Evolutionary conservation across 2,329 filamentous ascomycete genomes (phyloP).

Genomic region (Hypoxylon sp.): DNA sequence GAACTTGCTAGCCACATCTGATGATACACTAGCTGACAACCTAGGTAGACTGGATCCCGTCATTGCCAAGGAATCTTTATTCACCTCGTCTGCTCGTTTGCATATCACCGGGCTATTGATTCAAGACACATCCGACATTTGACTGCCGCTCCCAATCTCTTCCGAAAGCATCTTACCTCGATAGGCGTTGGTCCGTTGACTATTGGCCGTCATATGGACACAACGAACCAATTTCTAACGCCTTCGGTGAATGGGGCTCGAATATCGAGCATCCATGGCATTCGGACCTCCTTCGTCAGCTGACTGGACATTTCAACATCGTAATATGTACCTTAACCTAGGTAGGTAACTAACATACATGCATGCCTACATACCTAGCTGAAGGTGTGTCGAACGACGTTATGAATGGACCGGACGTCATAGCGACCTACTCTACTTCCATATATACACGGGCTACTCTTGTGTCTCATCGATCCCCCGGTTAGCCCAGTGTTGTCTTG

Average conservation of each 20-base stretch:
- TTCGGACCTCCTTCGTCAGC: not conserved
- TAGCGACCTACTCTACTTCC: not conserved
- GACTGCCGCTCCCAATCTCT: conserved; percentile 15
- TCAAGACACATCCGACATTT: conserved; percentile 17
- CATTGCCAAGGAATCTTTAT: not conserved
- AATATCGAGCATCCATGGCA: not conserved
- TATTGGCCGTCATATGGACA: not conserved
- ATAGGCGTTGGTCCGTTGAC: not conserved
- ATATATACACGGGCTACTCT: not conserved
- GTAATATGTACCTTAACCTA: too few species aligned
- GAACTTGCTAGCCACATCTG: conserved; percentile 5
- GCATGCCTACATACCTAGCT: too few species aligned
- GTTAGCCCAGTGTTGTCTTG: not conserved
- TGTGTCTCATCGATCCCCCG: not conserved
- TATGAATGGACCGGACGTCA: not conserved
- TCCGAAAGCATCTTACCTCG: not conserved
- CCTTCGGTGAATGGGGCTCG: not conserved
- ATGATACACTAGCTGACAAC: not conserved
- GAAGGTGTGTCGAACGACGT: not conserved
- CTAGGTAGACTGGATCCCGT: not conserved
- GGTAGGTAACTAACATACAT: not conserved
- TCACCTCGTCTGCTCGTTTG: not conserved
- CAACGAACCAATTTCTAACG: not conserved
- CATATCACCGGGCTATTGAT: conserved; percentile 3
- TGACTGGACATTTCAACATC: not conserved